Evolutionary conservation across 23 red algal species (phyloP).

Genomic region (Cyanidiococcus yangmingshanensis): DNA sequence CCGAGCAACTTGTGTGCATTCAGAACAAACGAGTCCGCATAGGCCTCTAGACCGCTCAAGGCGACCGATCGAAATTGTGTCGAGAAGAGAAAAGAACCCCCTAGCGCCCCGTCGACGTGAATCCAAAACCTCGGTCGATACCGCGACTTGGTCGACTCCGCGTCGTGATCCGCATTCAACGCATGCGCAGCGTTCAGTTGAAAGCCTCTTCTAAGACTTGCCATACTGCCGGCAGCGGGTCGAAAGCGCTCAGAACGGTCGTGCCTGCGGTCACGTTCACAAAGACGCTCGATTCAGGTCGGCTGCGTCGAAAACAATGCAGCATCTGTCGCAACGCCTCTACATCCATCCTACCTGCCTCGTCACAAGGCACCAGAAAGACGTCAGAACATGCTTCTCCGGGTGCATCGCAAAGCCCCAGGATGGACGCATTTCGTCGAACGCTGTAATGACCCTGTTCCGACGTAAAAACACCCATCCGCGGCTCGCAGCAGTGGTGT

Average conservation of each 20-base stretch:
- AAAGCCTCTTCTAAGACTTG: background rate
- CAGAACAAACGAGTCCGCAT: constrained; percentile 11
- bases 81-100: background rate
- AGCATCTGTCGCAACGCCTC: constrained; percentile 1
- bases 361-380: constrained; percentile 10
- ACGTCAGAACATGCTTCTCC: background rate
- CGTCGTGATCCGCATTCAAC: background rate
- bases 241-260: constrained; percentile 12
- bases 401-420: constrained; percentile 2
- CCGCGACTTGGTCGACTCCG: background rate
- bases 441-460: background rate
- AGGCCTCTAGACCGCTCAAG: background rate
- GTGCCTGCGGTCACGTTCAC: constrained; percentile 15
- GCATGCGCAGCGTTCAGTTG: background rate
- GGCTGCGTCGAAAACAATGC: background rate
- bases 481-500: background rate
- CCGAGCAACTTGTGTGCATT: constrained; percentile 11
- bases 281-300: background rate
- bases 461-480: constrained; percentile 6
- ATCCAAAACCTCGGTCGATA: background rate
- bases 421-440: constrained; percentile 2
- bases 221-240: background rate
- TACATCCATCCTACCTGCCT: background rate
- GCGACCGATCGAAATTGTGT: background rate
- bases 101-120: constrained; percentile 12